These are phyloP conservation scores for Linderniella brevidens DNA, from an alignment of 257 asterid genomes.

Conservation along the genomic window DNA sequence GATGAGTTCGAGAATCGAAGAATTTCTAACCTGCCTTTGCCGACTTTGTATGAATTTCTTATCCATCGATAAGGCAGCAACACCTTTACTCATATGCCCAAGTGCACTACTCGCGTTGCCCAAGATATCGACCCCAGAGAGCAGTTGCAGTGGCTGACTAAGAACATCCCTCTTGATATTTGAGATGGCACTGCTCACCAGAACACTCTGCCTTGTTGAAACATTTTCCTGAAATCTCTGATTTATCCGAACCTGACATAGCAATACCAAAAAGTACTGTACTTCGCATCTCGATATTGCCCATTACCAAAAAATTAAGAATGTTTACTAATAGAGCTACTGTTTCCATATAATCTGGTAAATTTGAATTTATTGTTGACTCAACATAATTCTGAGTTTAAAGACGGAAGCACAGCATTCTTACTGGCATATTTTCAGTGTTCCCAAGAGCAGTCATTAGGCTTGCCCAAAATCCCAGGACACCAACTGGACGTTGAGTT, in stretches of 20 bases:
- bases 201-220: constrained; percentile 71
- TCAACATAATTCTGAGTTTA: too few relatives aligned
- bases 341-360: too few relatives aligned
- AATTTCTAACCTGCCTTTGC: constrained; percentile 62
- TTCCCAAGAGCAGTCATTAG: constrained; percentile 99
- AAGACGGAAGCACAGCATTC: constrained; percentile 18
- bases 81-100: constrained; percentile 99
- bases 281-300: neutral
- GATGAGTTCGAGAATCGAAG: constrained; percentile 1
- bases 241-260: constrained; percentile 72
- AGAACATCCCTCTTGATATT: constrained; percentile 88
- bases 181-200: constrained; percentile 59
- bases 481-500: constrained; percentile 97
- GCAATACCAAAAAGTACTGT: constrained; percentile 6
- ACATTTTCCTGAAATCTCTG: constrained; percentile 79
- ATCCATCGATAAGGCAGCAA: constrained; percentile 99
- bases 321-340: too few relatives aligned
- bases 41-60: constrained; percentile 97
- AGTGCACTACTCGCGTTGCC: constrained; percentile 99
- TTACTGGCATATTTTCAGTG: constrained; percentile 97
- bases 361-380: too few relatives aligned
- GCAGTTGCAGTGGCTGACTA: constrained; percentile 94
- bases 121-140: constrained; percentile 93
- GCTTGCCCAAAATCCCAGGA: constrained; percentile 99
- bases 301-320: neutral